Conservation (phyloP, 768 basidiomycete species). For the Hebeloma cylindrosporum region DNA sequence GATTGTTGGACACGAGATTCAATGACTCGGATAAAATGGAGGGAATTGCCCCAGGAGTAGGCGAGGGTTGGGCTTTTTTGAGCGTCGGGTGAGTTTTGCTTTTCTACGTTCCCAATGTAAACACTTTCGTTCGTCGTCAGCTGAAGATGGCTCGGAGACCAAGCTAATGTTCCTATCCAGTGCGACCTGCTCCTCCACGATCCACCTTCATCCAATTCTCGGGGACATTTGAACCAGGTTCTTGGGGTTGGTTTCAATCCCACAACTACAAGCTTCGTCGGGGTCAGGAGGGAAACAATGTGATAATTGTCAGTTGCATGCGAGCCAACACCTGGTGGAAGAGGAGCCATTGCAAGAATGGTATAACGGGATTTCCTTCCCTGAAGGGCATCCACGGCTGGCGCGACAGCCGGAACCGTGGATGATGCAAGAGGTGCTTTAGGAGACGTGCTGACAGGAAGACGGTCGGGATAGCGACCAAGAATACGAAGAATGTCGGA, state of each 20-base stretch:
- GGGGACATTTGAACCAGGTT: constrained; percentile 84
- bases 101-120: constrained; percentile 11
- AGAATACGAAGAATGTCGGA: constrained; percentile 92
- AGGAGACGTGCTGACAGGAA: constrained; percentile 7
- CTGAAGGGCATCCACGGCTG: constrained; percentile 28
- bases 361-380: constrained; percentile 58
- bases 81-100: constrained; percentile 6
- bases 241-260: constrained; percentile 89
- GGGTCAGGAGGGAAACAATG: constrained; percentile 83
- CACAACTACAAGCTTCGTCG: constrained; percentile 88
- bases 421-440: constrained; percentile 11
- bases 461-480: constrained; percentile 76
- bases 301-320: constrained; percentile 81
- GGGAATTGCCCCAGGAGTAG: constrained; percentile 77
- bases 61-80: constrained; percentile 65
- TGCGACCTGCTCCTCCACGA: constrained; percentile 42
- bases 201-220: constrained; percentile 48
- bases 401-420: constrained; percentile 17
- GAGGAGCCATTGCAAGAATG: constrained; percentile 74
- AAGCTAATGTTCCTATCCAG: constrained; percentile 68
- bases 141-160: constrained; percentile 68
- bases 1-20: constrained; percentile 56
- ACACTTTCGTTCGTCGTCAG: constrained; percentile 22
- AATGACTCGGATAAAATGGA: constrained; percentile 66
- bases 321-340: constrained; percentile 74